These are phyloP conservation scores for Coemansia sp. DNA, from an alignment of 192 early-diverging fungal genomes.

Conservation along the genomic window DNA sequence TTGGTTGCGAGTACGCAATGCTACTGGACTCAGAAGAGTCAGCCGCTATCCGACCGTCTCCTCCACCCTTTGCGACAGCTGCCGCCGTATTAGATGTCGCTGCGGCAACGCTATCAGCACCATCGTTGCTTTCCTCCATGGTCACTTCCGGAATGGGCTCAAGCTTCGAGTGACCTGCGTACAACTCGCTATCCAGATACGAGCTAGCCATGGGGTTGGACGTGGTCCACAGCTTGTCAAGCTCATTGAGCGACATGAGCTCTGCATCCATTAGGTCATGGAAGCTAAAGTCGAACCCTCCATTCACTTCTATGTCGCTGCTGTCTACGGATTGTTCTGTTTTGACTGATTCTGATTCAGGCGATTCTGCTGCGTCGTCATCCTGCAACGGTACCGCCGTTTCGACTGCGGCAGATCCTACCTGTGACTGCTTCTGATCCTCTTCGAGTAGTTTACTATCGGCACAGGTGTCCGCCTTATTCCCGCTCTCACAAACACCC, in stretches of 20 bases:
- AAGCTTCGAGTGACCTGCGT: conserved; percentile 6
- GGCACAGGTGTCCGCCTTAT: too few relatives aligned
- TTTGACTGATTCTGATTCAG: neutral
- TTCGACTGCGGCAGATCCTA: neutral
- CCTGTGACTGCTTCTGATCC: neutral
- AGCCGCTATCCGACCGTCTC: too few relatives aligned
- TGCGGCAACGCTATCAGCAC: neutral
- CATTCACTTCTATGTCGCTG: neutral
- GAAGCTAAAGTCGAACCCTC: conserved; percentile 45
- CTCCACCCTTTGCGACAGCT: too few relatives aligned
- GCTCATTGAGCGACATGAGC: conserved; percentile 63
- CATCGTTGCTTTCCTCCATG: conserved; percentile 15
- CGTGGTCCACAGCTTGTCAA: conserved; percentile 58
- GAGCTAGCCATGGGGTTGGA: conserved; percentile 20
- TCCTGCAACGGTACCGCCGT: neutral
- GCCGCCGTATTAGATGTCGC: too few relatives aligned
- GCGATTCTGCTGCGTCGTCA: neutral
- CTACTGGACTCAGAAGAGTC: neutral
- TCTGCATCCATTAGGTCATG: conserved; percentile 65
- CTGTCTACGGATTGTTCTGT: neutral
- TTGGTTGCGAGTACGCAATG: neutral
- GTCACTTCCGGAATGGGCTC: conserved; percentile 33
- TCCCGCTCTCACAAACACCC: neutral
- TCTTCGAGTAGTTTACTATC: neutral
- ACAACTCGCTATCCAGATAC: conserved; percentile 3